These are phyloP conservation scores for Vigna angularis DNA, from an alignment of 306 rosid species.

Conservation along the genomic window DNA sequence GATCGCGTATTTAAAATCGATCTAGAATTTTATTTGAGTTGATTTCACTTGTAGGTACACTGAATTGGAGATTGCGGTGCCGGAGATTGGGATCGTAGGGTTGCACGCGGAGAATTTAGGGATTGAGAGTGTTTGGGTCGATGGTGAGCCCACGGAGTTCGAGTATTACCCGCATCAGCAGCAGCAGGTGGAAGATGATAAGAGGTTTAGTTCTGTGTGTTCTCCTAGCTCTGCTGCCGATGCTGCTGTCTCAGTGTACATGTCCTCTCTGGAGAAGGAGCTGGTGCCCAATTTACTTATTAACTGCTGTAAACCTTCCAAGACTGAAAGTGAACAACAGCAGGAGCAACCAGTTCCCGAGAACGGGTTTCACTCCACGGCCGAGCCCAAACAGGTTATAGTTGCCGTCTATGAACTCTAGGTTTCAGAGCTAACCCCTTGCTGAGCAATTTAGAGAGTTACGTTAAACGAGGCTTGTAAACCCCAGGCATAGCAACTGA, in stretches of 20 bases:
- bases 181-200: conserved; percentile 56
- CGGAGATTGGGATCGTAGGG: conserved; percentile 93
- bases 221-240: conserved; percentile 83
- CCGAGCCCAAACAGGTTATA: conserved; percentile 83
- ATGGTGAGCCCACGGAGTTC: conserved; percentile 85
- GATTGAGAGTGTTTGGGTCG: conserved; percentile 82
- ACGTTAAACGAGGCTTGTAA: background rate
- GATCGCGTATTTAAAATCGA: background rate
- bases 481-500: conserved; percentile 10
- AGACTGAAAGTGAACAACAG: conserved; percentile 64
- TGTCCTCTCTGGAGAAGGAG: conserved; percentile 78
- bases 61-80: conserved; percentile 87
- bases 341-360: conserved; percentile 64
- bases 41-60: conserved; percentile 61
- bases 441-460: conserved; percentile 28
- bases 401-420: conserved; percentile 41
- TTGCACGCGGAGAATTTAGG: conserved; percentile 93
- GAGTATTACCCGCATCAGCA: conserved; percentile 81
- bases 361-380: conserved; percentile 67
- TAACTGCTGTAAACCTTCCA: conserved; percentile 83
- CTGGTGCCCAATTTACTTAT: conserved; percentile 80
- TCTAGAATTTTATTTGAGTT: background rate
- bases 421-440: conserved; percentile 1
- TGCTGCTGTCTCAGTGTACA: conserved; percentile 70
- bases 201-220: conserved; percentile 65